Percentiles rank a stretch among this genome's conserved stretches.
phyloP scores from a whole-genome alignment of 345 rosid genomes.

The Moricandia arvensis region DNA sequence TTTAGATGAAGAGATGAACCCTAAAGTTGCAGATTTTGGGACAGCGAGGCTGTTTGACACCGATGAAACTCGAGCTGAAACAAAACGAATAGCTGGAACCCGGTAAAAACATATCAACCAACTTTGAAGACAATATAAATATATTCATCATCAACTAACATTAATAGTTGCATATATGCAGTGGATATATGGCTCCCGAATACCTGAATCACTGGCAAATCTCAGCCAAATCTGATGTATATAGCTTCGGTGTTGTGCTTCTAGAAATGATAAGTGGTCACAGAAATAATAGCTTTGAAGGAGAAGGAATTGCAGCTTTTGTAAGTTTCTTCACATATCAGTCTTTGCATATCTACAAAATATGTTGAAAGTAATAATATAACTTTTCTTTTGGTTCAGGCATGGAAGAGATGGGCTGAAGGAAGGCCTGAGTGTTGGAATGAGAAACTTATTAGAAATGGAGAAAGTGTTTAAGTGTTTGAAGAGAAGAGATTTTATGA shows the following conservation, averaged over 20 bases:
- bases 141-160: background rate
- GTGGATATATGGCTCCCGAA: conserved; percentile 59
- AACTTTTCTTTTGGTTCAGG: background rate
- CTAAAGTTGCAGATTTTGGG: conserved; percentile 45
- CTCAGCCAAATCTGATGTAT: conserved; percentile 48
- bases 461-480: too few species aligned
- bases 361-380: background rate
- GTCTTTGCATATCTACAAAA: background rate
- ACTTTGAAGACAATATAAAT: background rate
- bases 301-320: conserved; percentile 24
- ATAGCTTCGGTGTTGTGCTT: conserved; percentile 48
- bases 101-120: background rate
- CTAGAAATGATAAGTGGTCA: conserved; percentile 27
- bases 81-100: conserved; percentile 28
- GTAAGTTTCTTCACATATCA: background rate
- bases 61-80: conserved; percentile 35
- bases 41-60: conserved; percentile 35
- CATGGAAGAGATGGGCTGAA: background rate
- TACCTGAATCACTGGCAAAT: conserved; percentile 36
- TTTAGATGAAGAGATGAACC: conserved; percentile 34
- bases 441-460: too few species aligned
- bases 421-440: background rate
- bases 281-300: conserved; percentile 19
- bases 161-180: background rate
- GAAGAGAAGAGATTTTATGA: too few species aligned